Base-by-base conservation (phyloP, 2,329 filamentous ascomycete genomes). In the Polytolypa hystricis region DNA sequence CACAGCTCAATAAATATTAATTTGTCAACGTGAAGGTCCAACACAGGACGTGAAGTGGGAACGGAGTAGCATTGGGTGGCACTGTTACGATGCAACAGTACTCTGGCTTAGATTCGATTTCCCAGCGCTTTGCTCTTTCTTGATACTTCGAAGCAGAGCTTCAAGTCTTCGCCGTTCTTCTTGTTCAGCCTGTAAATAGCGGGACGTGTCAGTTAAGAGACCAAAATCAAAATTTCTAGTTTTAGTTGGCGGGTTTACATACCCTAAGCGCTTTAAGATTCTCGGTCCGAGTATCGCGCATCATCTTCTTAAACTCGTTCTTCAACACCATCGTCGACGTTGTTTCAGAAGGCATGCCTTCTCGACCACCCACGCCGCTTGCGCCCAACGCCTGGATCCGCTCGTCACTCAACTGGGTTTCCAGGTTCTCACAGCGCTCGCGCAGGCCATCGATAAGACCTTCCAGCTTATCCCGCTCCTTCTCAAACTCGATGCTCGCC, bases 221-320 rank as follows among this genome's bases (percentile, higher is more conserved):
- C 21, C 7, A 25, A 25, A 7, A 25, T 25, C n/a, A 25, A n/a
- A 7, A 25, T n/a, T 7, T 25, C n/a, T 25, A 7, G n/a, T n/a
- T n/a, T n/a, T 15, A 21, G 16, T 14, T 5, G 4, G 25, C 34
- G 25, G 15, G 40, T 35, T 30, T 42, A 64, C 74, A 62, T 57
- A 83, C 79, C 64, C 73, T 75, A 39, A 84, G 53, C 41, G 70
- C 64, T 59, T 71, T 79, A 49, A 76, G 62, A 42, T 73, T 77
- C 55, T 84, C 80, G 1, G 69, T 66, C 42, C 79, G 72, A 32
- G 76, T 76, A 51, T 84, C 79, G 44, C 77, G 70, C 79, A 84
- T 83, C 79, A 84, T 84, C 64, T 80, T 83, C 65, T 81, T 82
- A 54, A 84, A 84, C 55, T 84, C 80, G 43, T 77, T 78, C 57